A percentile compares a stretch with the other conserved stretches of the same genome.
These are phyloP conservation scores for Aspergillus niger DNA, from an alignment of 2,329 filamentous ascomycete species.

Conservation along the genomic window DNA sequence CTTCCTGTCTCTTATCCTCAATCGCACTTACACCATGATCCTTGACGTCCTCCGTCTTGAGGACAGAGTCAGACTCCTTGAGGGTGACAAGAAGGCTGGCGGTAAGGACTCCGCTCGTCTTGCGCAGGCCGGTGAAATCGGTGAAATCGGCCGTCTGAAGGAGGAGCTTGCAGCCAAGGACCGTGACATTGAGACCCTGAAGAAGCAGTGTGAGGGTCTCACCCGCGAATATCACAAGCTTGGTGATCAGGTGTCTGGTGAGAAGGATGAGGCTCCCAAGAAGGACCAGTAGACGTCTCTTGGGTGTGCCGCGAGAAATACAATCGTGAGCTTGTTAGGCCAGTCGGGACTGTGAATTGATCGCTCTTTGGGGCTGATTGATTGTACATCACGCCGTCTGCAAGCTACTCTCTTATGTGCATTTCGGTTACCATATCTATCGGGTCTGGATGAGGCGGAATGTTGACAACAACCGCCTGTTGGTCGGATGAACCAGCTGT, in stretches of 20 bases:
- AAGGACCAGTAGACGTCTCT: slow-evolving; percentile 53
- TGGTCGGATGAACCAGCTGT: neutral
- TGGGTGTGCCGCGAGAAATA: neutral
- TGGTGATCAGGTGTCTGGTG: slow-evolving; percentile 74
- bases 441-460: neutral
- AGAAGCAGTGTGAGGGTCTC: slow-evolving; percentile 87
- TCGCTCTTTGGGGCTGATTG: neutral
- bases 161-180: slow-evolving; percentile 73
- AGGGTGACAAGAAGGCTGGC: slow-evolving; percentile 63
- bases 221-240: slow-evolving; percentile 83
- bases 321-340: neutral
- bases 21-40: slow-evolving; percentile 98
- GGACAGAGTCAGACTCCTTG: slow-evolving; percentile 82
- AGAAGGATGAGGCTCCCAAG: slow-evolving; percentile 52
- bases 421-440: neutral
- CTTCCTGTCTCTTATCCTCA: slow-evolving; percentile 94
- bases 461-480: neutral
- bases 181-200: slow-evolving; percentile 78
- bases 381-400: neutral
- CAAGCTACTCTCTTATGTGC: neutral
- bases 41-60: slow-evolving; percentile 88
- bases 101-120: slow-evolving; percentile 73
- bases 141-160: slow-evolving; percentile 74
- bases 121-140: slow-evolving; percentile 69
- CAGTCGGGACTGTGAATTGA: neutral